Conservation (phyloP, 2,329 filamentous ascomycete genomes). For the Xylariaceae sp. region DNA sequence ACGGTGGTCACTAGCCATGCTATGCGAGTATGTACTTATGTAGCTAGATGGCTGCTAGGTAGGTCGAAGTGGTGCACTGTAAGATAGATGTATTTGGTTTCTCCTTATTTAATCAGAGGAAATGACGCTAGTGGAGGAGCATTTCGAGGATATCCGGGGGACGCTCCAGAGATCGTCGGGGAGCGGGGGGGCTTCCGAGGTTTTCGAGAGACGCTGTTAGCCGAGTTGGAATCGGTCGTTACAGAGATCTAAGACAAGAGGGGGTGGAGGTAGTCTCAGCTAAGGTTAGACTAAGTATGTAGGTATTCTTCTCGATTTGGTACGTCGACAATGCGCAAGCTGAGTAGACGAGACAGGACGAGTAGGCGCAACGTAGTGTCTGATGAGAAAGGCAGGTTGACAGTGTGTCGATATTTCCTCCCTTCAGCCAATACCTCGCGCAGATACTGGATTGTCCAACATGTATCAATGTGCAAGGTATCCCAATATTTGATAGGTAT, state of each 20-base stretch:
- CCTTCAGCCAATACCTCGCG: neutral
- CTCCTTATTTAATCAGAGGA: neutral
- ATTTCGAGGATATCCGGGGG: neutral
- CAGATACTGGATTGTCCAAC: neutral
- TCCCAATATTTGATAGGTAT: neutral
- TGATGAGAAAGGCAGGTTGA: neutral
- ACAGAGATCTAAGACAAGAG: too few relatives aligned
- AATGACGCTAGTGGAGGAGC: neutral
- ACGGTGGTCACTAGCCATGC: constrained; percentile 5
- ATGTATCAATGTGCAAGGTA: neutral
- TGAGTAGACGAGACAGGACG: neutral
- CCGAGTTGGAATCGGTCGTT: too few relatives aligned
- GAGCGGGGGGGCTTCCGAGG: too few relatives aligned
- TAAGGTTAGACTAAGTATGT: too few relatives aligned
- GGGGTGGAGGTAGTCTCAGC: too few relatives aligned
- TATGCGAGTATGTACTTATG: neutral
- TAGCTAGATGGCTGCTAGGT: neutral
- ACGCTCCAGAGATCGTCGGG: too few relatives aligned
- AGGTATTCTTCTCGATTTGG: too few relatives aligned
- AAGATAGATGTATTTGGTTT: neutral
- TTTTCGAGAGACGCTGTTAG: too few relatives aligned
- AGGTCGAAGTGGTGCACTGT: neutral
- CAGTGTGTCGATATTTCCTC: neutral
- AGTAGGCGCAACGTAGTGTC: neutral
- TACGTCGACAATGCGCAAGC: neutral